phyloP scores from a whole-genome alignment of 2,329 filamentous ascomycete species.

The Diaporthe citrichinensis region DNA sequence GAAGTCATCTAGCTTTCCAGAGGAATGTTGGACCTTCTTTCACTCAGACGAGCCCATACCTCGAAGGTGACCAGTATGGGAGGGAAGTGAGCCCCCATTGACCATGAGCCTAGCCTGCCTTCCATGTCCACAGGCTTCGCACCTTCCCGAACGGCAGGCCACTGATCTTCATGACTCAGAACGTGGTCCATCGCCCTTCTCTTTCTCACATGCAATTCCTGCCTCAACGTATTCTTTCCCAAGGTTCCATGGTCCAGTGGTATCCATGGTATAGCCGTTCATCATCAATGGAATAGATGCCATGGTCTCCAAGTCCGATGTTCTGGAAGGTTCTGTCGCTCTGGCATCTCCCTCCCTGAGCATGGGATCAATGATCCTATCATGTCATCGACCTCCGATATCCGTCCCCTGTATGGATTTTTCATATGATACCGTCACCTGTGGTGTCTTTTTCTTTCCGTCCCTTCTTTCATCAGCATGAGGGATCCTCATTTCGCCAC shows the following conservation, averaged over 20 bases:
- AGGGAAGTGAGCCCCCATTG: background rate
- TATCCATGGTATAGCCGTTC: background rate
- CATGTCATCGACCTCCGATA: background rate
- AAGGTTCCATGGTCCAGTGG: background rate
- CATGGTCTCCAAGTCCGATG: background rate
- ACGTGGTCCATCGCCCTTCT: background rate
- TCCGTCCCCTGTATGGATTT: background rate
- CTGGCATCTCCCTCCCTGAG: background rate
- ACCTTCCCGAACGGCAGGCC: background rate
- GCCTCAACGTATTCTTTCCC: background rate
- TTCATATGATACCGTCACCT: background rate
- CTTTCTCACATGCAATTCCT: background rate
- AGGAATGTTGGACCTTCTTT: background rate
- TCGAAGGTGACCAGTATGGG: background rate
- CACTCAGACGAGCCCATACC: background rate
- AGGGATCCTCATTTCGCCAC: background rate
- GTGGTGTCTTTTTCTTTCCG: background rate
- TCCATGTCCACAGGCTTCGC: background rate
- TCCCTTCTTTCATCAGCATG: slow-evolving; percentile 25
- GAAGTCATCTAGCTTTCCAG: background rate
- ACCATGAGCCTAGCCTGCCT: background rate
- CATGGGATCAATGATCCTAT: background rate
- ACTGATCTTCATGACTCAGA: background rate
- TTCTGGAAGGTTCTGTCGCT: background rate
- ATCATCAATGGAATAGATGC: background rate